Base-by-base conservation (phyloP, 1,284 basidiomycete genomes). In the Cutaneotrichosporon spelunceum region DNA sequence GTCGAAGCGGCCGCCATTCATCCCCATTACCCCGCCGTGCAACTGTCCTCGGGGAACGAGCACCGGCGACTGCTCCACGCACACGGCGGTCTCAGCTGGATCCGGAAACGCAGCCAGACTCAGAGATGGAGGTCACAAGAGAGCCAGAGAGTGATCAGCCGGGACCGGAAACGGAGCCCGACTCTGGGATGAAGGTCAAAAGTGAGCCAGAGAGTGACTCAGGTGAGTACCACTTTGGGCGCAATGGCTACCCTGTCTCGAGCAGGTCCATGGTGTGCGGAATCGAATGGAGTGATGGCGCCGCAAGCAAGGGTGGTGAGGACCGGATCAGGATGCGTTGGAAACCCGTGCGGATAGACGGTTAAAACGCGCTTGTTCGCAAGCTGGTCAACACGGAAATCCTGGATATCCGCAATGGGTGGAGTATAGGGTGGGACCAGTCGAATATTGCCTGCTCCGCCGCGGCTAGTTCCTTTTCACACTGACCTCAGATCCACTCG, bases 91-190 rank as follows among this genome's bases (percentile, higher is more conserved):
- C 30, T 33, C 30, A 33, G 13, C 30, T 11, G n/a, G n/a, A n/a
- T n/a, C 24, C 27, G 7, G 49, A 53, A 5, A 34, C 36, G 21
- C 23, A 42, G 19, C 30, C 27, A 19, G 60, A 45, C 2, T 23
- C 27, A 14, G 60, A 57, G 10, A 24, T 47, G 3, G 42, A 39
- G 24, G 47, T 64, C 39, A 64, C 60, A 53, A 52, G 50, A 47
- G 62, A 64, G 47, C 45, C 47, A 6, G 59, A 60, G 23, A 64
- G 59, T 24, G 62, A 64, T n/a, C n/a, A n/a, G n/a, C n/a, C n/a
- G n/a, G n/a, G n/a, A n/a, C 24, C 27, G 7, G 49, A 53, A 5
- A 34, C 36, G 21, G 29, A 42, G 19, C 30, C 27, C 24, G 60
- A 45, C 2, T 23, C 27, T 10, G 60, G 54, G 10, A 24, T 47